A percentile compares a stretch with the other conserved stretches of the same genome.
phyloP scores from a whole-genome alignment of 2,329 filamentous ascomycete genomes.

The Lachnellula hyalina region DNA sequence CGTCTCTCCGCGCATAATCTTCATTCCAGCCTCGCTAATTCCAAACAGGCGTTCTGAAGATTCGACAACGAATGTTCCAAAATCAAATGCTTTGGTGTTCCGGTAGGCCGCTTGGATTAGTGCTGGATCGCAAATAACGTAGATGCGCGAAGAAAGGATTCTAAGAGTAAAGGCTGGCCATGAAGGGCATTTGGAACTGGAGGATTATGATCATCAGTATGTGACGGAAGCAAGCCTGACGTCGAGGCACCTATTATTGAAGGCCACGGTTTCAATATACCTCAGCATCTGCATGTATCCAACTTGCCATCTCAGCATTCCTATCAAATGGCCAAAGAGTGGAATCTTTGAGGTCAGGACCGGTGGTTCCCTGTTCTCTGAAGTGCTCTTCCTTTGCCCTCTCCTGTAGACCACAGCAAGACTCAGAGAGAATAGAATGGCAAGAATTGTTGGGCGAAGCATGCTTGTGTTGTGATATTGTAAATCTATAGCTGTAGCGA shows the following conservation, averaged over 20 bases:
- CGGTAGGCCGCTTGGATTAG: slow-evolving; percentile 38
- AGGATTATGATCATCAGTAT: background rate
- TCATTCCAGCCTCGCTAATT: slow-evolving; percentile 30
- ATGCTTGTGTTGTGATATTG: slow-evolving; percentile 3
- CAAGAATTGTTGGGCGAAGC: slow-evolving; percentile 1
- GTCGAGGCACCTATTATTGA: background rate
- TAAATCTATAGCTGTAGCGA: slow-evolving; percentile 1
- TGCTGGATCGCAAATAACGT: slow-evolving; percentile 39
- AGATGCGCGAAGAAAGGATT: slow-evolving; percentile 40
- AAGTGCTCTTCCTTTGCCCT: background rate
- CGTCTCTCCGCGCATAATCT: slow-evolving; percentile 27
- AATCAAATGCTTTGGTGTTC: slow-evolving; percentile 36
- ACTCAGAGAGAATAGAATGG: slow-evolving; percentile 6
- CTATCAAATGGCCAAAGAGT: slow-evolving; percentile 42
- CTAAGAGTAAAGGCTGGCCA: slow-evolving; percentile 39
- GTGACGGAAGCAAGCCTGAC: background rate
- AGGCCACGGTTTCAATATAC: slow-evolving; percentile 26
- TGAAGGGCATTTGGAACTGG: slow-evolving; percentile 20
- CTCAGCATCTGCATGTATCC: slow-evolving; percentile 36
- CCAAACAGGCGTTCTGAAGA: slow-evolving; percentile 36
- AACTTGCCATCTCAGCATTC: slow-evolving; percentile 34
- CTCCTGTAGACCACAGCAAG: slow-evolving; percentile 5
- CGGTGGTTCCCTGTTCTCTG: slow-evolving; percentile 36
- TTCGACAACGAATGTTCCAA: slow-evolving; percentile 38
- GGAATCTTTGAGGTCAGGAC: slow-evolving; percentile 37